Evolutionary conservation across 2,329 filamentous ascomycete genomes (phyloP).

Genomic region (Phialemonium atrogriseum): DNA sequence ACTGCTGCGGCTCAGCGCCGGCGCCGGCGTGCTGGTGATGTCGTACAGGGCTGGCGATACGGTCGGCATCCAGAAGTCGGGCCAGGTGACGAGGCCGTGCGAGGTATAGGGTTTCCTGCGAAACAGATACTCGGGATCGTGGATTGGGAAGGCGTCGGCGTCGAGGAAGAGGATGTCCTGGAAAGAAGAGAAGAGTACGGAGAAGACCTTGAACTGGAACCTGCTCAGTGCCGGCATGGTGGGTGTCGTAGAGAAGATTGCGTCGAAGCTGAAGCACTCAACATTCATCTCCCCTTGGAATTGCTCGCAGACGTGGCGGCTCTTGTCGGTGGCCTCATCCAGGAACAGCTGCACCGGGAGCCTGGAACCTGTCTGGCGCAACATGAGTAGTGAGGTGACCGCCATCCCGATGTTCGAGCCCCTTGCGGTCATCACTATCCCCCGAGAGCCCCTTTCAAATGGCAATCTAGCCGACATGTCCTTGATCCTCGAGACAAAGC

Average conservation of each 20-base stretch:
- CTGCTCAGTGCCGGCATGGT: conserved; percentile 3
- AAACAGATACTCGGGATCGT: conserved; percentile 33
- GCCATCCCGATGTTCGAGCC: conserved; percentile 38
- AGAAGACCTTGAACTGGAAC: conserved; percentile 43
- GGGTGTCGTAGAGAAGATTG: conserved; percentile 18
- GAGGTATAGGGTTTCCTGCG: conserved; percentile 40
- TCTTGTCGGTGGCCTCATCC: conserved; percentile 21
- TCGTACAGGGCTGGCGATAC: conserved; percentile 34
- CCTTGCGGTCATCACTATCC: conserved; percentile 42
- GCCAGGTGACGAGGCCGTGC: conserved; percentile 47
- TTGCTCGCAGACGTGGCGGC: conserved; percentile 22
- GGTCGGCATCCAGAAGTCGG: conserved; percentile 42
- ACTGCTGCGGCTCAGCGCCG: conserved; percentile 21
- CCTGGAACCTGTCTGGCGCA: conserved; percentile 39
- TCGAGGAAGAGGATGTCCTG: conserved; percentile 52
- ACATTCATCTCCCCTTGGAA: too few species aligned
- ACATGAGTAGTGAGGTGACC: conserved; percentile 40
- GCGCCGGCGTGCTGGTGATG: conserved; percentile 24
- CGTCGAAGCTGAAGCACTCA: too few species aligned
- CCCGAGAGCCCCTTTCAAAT: conserved; percentile 23
- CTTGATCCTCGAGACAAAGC: too few species aligned
- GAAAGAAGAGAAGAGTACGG: conserved; percentile 50
- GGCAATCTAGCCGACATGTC: too few species aligned
- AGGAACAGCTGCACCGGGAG: conserved; percentile 36
- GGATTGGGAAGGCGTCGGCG: conserved; percentile 43